These are phyloP conservation scores for Rhynchosporium secalis DNA, from an alignment of 2,329 filamentous ascomycete species.

Conservation along the genomic window DNA sequence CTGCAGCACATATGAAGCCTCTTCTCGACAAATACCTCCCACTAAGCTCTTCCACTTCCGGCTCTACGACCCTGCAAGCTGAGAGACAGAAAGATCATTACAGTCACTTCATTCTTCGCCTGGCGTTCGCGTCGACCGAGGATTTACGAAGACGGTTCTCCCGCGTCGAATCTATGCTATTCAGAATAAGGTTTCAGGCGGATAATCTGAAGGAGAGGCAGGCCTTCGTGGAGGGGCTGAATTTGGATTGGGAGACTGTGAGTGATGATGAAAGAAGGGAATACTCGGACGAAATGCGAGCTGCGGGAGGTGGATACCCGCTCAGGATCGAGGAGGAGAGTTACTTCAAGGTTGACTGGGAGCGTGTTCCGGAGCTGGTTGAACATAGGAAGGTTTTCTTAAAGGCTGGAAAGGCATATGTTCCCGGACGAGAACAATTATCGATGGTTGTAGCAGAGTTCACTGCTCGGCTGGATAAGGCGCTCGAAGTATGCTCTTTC, in stretches of 20 bases:
- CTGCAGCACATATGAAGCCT: conserved; percentile 77
- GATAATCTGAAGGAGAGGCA: conserved; percentile 73
- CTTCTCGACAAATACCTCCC: conserved; percentile 86
- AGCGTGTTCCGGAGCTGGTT: conserved; percentile 85
- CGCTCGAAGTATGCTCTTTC: conserved; percentile 66
- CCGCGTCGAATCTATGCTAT: conserved; percentile 85
- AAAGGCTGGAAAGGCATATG: conserved; percentile 82
- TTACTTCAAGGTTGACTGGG: conserved; percentile 98
- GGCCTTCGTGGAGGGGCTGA: conserved; percentile 73
- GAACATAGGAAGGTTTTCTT: conserved; percentile 77
- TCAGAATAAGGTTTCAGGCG: conserved; percentile 76
- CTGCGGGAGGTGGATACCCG: conserved; percentile 37
- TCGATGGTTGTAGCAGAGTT: conserved; percentile 92
- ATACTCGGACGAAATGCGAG: conserved; percentile 38
- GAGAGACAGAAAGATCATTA: conserved; percentile 96
- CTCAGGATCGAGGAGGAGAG: conserved; percentile 70
- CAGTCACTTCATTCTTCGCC: conserved; percentile 91
- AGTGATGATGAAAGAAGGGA: conserved; percentile 71
- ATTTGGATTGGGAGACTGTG: conserved; percentile 83
- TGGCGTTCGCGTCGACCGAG: conserved; percentile 90
- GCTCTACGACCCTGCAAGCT: conserved; percentile 55
- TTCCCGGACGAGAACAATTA: conserved; percentile 81
- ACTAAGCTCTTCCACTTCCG: conserved; percentile 73
- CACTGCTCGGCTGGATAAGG: conserved; percentile 72
- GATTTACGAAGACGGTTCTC: conserved; percentile 85